Evolutionary conservation across 1,284 basidiomycete species (phyloP), one percentile per base, ranked within the genome.

Genomic region (Ustanciosporium gigantosporum): DNA sequence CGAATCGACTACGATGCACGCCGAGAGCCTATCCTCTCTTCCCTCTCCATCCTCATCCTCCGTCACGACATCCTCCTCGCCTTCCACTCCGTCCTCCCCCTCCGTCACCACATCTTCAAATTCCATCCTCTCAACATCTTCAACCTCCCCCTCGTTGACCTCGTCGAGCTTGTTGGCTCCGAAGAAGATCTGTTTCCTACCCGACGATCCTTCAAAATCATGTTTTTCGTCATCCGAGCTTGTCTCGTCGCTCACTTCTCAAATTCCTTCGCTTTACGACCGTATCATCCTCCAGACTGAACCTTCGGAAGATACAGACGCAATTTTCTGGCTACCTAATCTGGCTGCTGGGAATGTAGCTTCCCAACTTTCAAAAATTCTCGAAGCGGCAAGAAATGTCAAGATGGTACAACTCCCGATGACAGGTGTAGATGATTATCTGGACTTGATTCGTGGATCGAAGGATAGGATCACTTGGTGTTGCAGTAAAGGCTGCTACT

Each of bases 331-430:
- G 46, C 42, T 64, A 3, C 53, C 60, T 11, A 42, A 37, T 20
- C 29, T 47, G 2, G 19, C 40, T 0, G 45, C 44, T 22, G 50
- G 40, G 11, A 32, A 58, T 24, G 47, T 45, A 4, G n/a, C 42
- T 5, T 6, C 22, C 17, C 14, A 17, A 3, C 50, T 53, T 2
- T 27, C 15, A 0, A 6, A n/a, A 0, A 14, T 58, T 11, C 21
- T 49, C 2, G 8, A 9, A 0, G 6, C 5, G 2, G 9, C 3
- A 2, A 25, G 24, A 0, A 3, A 27, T 1, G 31, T 73, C 11
- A 25, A 27, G 2, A 69, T 65, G 35, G 48, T 73, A 2, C 69
- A 71, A 31, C 31, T 73, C 20, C 66, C 66, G 5, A 66, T 67
- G 66, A 59, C 66, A 6, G 70, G 70, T 3, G 53, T 71, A 3